A percentile compares a stretch with the other conserved stretches of the same genome.
Conservation (phyloP, 768 basidiomycete species). For the Dioszegia crocea region DNA sequence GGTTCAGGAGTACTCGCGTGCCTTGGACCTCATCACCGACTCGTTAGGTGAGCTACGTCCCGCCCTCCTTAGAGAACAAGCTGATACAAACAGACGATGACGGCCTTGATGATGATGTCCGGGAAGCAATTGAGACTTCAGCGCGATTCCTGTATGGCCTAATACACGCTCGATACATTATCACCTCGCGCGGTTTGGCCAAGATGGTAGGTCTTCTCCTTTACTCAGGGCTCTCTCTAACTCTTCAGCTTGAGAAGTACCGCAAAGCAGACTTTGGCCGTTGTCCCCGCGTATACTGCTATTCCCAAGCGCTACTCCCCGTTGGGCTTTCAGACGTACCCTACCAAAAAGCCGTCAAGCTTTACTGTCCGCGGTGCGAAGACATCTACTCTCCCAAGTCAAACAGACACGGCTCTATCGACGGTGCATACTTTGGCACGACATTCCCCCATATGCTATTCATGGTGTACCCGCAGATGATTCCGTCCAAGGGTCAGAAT, state of each 20-base stretch:
- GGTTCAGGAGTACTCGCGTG: conserved; percentile 87
- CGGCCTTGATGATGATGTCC: conserved; percentile 86
- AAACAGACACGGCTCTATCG: conserved; percentile 92
- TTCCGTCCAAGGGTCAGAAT: conserved; percentile 67
- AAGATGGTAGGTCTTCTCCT: conserved; percentile 73
- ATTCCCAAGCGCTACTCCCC: conserved; percentile 88
- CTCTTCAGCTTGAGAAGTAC: conserved; percentile 75
- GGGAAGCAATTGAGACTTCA: conserved; percentile 86
- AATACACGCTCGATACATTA: conserved; percentile 95
- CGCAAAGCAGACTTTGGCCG: conserved; percentile 97
- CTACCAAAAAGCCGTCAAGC: conserved; percentile 97
- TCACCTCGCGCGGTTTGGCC: conserved; percentile 82
- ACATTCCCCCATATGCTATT: conserved; percentile 96
- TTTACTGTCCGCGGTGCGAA: conserved; percentile 97
- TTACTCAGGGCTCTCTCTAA: neutral
- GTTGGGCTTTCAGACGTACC: conserved; percentile 96
- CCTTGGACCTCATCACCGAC: conserved; percentile 92
- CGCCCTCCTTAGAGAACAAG: neutral
- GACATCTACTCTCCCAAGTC: conserved; percentile 98
- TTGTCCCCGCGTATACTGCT: conserved; percentile 94
- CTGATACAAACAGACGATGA: conserved; percentile 62
- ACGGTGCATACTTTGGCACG: conserved; percentile 97
- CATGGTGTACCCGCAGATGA: conserved; percentile 91
- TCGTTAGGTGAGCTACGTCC: conserved; percentile 65
- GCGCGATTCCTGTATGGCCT: conserved; percentile 90